These are phyloP conservation scores for Aegilops bicornis DNA, from an alignment of 176 grass and related monocot genomes.

Conservation along the genomic window DNA sequence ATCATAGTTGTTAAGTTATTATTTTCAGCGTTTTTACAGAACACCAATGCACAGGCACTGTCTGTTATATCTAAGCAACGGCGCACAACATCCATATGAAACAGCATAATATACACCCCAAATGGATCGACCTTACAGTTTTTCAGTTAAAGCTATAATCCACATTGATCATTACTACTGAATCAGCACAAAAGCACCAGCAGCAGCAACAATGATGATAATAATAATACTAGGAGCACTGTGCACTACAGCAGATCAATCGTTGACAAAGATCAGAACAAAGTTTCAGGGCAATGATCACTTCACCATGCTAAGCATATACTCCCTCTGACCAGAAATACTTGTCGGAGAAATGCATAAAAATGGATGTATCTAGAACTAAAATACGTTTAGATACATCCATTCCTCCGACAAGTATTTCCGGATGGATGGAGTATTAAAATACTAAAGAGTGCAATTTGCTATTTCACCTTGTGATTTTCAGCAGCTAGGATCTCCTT, in stretches of 20 bases:
- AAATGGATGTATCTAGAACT: too few relatives aligned
- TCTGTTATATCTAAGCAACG: not conserved
- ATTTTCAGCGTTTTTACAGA: not conserved
- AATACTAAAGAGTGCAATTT: not conserved
- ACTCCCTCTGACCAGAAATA: too few relatives aligned
- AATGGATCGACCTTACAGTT: too few relatives aligned
- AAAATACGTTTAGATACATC: too few relatives aligned
- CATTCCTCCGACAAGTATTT: too few relatives aligned
- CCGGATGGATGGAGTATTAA: not conserved
- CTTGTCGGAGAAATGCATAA: too few relatives aligned
- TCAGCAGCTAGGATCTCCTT: conserved; percentile 21
- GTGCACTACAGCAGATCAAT: not conserved
- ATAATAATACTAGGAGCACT: not conserved
- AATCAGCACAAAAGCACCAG: not conserved
- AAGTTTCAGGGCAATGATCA: conserved; percentile 18
- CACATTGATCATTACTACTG: too few relatives aligned
- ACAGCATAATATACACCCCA: not conserved
- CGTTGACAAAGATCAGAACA: not conserved
- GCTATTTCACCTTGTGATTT: conserved; percentile 29
- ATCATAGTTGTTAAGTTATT: not conserved
- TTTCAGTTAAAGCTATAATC: too few relatives aligned
- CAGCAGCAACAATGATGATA: not conserved
- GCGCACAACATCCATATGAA: not conserved
- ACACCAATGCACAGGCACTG: not conserved
- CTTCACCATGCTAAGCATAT: not conserved